phyloP scores from a whole-genome alignment of 148 eudicot genomes.

The Chenopodium quinoa region DNA sequence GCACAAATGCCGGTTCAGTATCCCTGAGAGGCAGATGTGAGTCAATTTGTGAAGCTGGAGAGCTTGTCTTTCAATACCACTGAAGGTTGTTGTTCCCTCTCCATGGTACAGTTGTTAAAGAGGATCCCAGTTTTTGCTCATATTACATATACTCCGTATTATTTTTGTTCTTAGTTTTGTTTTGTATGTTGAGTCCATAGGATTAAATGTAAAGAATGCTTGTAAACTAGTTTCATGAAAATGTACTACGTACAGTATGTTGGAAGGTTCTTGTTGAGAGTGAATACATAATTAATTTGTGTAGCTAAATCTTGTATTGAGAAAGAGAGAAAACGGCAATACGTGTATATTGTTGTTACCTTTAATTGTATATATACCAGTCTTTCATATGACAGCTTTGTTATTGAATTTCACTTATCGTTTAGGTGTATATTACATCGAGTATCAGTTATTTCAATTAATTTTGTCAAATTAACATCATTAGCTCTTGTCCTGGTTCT shows the following conservation, averaged over 20 bases:
- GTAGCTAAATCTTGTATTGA: conserved; percentile 23
- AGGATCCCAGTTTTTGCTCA: background rate
- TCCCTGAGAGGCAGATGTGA: background rate
- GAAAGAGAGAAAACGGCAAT: conserved; percentile 5
- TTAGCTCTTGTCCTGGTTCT: background rate
- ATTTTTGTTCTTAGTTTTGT: background rate
- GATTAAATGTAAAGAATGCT: conserved; percentile 21
- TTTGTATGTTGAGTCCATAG: conserved; percentile 13
- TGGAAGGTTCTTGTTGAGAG: conserved; percentile 22
- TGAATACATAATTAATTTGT: conserved; percentile 22
- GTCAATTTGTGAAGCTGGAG: background rate
- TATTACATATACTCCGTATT: background rate
- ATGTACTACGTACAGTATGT: conserved; percentile 13
- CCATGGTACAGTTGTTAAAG: conserved; percentile 8
- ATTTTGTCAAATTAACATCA: background rate
- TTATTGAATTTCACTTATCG: background rate
- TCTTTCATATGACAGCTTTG: background rate
- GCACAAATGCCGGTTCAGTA: background rate
- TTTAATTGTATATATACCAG: conserved; percentile 13
- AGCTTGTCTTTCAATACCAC: background rate
- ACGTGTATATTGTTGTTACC: conserved; percentile 1
- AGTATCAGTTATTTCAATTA: background rate
- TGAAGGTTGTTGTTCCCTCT: background rate
- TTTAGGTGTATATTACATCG: background rate
- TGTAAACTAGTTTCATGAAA: conserved; percentile 17